These are phyloP conservation scores for Linum tenue DNA, from an alignment of 345 rosid species.

Conservation along the genomic window DNA sequence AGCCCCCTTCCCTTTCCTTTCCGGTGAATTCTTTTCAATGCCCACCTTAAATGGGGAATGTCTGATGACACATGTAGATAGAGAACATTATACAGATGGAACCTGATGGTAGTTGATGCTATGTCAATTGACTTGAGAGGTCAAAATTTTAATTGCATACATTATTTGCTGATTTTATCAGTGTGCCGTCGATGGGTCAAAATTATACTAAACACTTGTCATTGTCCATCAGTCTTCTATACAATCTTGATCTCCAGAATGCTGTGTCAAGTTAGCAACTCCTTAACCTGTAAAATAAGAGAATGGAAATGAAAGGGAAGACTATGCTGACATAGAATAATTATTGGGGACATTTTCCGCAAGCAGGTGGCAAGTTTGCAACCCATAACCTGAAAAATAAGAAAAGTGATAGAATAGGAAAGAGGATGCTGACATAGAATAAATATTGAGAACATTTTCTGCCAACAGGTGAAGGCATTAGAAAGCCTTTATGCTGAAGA, in stretches of 20 bases:
- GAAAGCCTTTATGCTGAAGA: constrained; percentile 49
- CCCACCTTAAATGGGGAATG: no score
- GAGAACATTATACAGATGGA: no score
- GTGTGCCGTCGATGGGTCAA: no score
- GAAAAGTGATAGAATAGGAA: neutral
- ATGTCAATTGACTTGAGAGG: neutral
- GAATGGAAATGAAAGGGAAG: neutral
- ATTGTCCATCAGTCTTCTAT: no score
- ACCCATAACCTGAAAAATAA: no score
- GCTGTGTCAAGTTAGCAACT: no score
- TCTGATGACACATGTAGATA: no score
- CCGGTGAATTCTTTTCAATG: neutral
- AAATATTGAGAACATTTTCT: neutral
- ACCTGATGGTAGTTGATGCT: no score
- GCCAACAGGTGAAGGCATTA: constrained; percentile 44
- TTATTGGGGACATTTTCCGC: neutral
- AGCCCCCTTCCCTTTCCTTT: neutral
- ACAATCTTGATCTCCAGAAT: no score
- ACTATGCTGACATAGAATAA: neutral
- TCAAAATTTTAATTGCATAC: neutral
- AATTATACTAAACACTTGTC: no score
- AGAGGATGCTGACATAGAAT: neutral
- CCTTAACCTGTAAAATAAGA: no score
- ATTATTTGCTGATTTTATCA: no score
- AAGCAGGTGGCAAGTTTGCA: constrained; percentile 26